These are phyloP conservation scores for Tulasnella sp. DNA, from an alignment of 768 basidiomycete species.

Conservation along the genomic window DNA sequence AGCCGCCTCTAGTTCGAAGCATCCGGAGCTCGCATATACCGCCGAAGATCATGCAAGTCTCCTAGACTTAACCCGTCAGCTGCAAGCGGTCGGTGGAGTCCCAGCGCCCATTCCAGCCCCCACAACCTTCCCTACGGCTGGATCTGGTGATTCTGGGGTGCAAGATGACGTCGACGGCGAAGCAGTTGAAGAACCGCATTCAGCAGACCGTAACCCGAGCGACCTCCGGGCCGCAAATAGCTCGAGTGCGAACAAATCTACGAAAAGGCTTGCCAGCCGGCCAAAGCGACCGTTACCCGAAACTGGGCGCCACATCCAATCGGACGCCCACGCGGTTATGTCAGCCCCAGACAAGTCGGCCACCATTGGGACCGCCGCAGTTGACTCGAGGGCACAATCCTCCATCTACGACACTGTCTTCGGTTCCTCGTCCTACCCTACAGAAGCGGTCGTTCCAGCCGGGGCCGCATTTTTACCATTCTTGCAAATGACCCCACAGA, in stretches of 20 bases:
- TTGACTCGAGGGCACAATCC: neutral
- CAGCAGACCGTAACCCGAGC: neutral
- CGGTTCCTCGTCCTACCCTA: neutral
- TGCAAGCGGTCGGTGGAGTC: neutral
- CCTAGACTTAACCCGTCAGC: neutral
- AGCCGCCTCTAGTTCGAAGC: neutral
- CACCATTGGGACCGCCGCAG: neutral
- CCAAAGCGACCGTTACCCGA: neutral
- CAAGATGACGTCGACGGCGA: conserved; percentile 2
- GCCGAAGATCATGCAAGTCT: conserved; percentile 10
- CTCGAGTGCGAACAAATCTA: neutral
- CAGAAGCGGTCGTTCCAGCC: neutral
- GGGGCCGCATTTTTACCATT: neutral
- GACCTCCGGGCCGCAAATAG: neutral
- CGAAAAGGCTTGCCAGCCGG: neutral
- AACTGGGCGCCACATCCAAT: neutral
- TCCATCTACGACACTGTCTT: neutral
- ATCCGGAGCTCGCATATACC: neutral
- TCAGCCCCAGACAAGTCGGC: neutral
- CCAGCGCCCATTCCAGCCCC: neutral
- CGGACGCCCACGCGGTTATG: neutral
- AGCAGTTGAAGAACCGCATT: neutral
- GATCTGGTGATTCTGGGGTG: neutral
- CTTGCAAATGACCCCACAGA: neutral
- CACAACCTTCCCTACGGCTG: neutral